Percentiles rank a stretch among this genome's conserved stretches.
These are phyloP conservation scores for Colletotrichum costaricense DNA, from an alignment of 2,329 filamentous ascomycete species.

Conservation along the genomic window DNA sequence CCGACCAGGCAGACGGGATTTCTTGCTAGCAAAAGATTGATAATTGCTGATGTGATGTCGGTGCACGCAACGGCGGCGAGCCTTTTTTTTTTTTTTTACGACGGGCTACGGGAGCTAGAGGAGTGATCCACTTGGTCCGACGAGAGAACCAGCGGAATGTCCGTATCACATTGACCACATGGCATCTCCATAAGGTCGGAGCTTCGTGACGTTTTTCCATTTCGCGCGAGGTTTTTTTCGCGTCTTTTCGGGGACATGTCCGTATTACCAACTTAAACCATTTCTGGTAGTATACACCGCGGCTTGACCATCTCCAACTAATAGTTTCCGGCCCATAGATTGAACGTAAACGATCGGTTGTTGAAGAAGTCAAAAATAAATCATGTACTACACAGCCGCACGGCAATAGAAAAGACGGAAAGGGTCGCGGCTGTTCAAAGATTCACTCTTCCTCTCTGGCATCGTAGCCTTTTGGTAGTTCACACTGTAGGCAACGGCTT, in stretches of 20 bases:
- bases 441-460: no score
- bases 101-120: background rate
- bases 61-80: background rate
- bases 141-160: background rate
- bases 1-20: background rate
- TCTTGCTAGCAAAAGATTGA: background rate
- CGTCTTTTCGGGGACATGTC: background rate
- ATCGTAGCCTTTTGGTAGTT: background rate
- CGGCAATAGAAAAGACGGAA: background rate
- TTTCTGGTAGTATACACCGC: background rate
- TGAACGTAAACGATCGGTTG: background rate
- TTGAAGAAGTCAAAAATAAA: background rate
- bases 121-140: background rate
- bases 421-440: background rate
- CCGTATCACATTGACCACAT: background rate
- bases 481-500: constrained; percentile 21
- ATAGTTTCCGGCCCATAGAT: background rate
- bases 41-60: background rate
- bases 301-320: background rate
- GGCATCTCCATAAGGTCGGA: no score
- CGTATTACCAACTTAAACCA: background rate
- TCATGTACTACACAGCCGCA: background rate
- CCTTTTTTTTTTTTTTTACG: background rate
- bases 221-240: background rate
- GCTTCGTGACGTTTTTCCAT: no score